These are phyloP conservation scores for Pyrus bretschneideri DNA, from an alignment of 306 rosid species.

Conservation along the genomic window DNA sequence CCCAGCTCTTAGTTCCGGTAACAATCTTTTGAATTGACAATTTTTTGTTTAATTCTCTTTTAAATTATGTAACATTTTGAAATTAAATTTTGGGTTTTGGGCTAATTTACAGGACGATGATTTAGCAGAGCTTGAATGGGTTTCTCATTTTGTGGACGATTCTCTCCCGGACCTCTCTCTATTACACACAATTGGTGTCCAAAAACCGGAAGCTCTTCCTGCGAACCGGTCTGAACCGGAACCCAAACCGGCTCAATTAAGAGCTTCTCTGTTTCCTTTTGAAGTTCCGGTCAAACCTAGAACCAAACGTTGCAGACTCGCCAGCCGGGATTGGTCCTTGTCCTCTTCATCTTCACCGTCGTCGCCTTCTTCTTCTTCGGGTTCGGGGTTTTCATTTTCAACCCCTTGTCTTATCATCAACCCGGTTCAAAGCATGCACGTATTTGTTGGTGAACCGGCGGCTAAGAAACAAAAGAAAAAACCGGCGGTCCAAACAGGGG, in stretches of 20 bases:
- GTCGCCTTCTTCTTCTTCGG: constrained; percentile 26
- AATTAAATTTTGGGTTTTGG: constrained; percentile 2
- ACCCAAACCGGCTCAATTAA: constrained; percentile 11
- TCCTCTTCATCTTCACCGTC: constrained; percentile 42
- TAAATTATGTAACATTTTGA: not conserved
- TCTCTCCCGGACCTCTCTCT: constrained; percentile 49
- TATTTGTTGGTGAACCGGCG: constrained; percentile 24
- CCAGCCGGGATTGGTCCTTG: constrained; percentile 16
- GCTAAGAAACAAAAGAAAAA: constrained; percentile 60
- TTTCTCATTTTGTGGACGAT: constrained; percentile 88
- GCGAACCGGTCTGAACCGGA: constrained; percentile 36
- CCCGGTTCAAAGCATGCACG: constrained; percentile 15
- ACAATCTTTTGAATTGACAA: not conserved
- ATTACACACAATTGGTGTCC: constrained; percentile 27
- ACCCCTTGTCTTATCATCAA: constrained; percentile 20
- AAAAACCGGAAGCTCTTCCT: constrained; percentile 3
- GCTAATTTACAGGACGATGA: constrained; percentile 56
- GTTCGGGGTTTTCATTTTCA: constrained; percentile 15
- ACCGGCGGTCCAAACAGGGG: constrained; percentile 27
- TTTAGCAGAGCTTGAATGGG: constrained; percentile 81
- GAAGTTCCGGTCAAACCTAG: constrained; percentile 50
- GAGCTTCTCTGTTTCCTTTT: constrained; percentile 30
- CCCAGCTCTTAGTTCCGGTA: constrained; percentile 73
- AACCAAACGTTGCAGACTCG: constrained; percentile 31
- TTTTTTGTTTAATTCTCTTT: not conserved